These are phyloP conservation scores for Tagetes erecta DNA, from an alignment of 129 eudicot species.

Conservation along the genomic window DNA sequence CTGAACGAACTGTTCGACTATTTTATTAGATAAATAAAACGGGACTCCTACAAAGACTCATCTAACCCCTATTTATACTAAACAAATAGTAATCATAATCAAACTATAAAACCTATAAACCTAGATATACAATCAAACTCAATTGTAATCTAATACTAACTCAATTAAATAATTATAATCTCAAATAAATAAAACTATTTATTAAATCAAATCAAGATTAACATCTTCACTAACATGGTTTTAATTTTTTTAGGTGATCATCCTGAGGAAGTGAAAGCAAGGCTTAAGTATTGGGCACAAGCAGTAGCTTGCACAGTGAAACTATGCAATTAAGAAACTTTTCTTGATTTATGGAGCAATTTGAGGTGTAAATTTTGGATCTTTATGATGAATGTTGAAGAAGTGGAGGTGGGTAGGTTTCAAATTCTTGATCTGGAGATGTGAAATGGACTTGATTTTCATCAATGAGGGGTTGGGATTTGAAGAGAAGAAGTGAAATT, in stretches of 20 bases:
- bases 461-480: constrained; percentile 39
- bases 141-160: too few species aligned
- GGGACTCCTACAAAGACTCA: too few species aligned
- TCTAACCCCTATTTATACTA: too few species aligned
- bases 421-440: constrained; percentile 47
- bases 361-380: constrained; percentile 14
- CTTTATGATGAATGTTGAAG: constrained; percentile 12
- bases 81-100: too few species aligned
- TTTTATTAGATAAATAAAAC: too few species aligned
- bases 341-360: constrained; percentile 7
- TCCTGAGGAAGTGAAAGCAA: constrained; percentile 85
- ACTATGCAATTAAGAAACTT: constrained; percentile 52
- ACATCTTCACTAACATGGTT: background rate
- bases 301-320: constrained; percentile 78
- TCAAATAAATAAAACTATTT: too few species aligned
- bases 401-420: constrained; percentile 10
- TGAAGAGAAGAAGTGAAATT: background rate
- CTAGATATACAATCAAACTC: too few species aligned
- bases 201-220: too few species aligned
- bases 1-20: too few species aligned
- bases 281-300: constrained; percentile 83
- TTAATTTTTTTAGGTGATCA: constrained; percentile 54
- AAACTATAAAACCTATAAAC: too few species aligned
- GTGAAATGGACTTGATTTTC: constrained; percentile 22
- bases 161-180: too few species aligned